A percentile compares a stretch with the other conserved stretches of the same genome.
Evolutionary conservation across 1,139 yeast species (phyloP).

Genomic region (Pichia sp.): DNA sequence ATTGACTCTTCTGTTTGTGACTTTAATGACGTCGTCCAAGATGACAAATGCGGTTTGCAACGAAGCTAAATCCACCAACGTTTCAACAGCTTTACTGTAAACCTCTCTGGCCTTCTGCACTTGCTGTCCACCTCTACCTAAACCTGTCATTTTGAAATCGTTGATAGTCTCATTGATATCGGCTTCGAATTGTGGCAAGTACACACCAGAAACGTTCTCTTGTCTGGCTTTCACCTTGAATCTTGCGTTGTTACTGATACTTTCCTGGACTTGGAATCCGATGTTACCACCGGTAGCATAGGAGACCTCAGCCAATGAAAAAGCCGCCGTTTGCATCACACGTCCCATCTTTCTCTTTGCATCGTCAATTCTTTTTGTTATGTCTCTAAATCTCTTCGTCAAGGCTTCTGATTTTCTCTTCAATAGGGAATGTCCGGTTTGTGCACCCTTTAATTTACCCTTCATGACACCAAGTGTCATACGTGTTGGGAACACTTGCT

Average conservation of each 20-base stretch:
- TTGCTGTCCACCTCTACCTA: slow-evolving; percentile 98
- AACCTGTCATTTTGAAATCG: slow-evolving; percentile 92
- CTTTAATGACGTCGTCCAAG: slow-evolving; percentile 94
- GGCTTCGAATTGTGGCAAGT: slow-evolving; percentile 87
- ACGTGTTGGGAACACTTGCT: slow-evolving; percentile 91
- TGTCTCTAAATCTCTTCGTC: slow-evolving; percentile 93
- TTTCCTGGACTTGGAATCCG: slow-evolving; percentile 91
- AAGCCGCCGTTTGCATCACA: slow-evolving; percentile 98
- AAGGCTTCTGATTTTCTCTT: slow-evolving; percentile 96
- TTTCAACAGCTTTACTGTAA: slow-evolving; percentile 92
- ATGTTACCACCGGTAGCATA: slow-evolving; percentile 93
- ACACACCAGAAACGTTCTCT: slow-evolving; percentile 95
- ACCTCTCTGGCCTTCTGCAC: slow-evolving; percentile 92
- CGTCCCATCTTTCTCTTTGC: slow-evolving; percentile 97
- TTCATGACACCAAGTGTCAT: slow-evolving; percentile 97
- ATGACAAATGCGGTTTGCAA: slow-evolving; percentile 93
- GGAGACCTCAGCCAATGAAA: slow-evolving; percentile 93
- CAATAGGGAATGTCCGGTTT: slow-evolving; percentile 88
- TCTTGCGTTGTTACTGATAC: slow-evolving; percentile 76
- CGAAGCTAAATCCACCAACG: slow-evolving; percentile 91
- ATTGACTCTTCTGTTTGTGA: slow-evolving; percentile 95
- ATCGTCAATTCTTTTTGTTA: slow-evolving; percentile 89
- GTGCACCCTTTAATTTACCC: slow-evolving; percentile 93
- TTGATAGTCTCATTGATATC: slow-evolving; percentile 78
- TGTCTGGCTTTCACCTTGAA: slow-evolving; percentile 88